These are phyloP conservation scores for Takashimella tepidaria DNA, from an alignment of 1,284 basidiomycete species.

Conservation along the genomic window DNA sequence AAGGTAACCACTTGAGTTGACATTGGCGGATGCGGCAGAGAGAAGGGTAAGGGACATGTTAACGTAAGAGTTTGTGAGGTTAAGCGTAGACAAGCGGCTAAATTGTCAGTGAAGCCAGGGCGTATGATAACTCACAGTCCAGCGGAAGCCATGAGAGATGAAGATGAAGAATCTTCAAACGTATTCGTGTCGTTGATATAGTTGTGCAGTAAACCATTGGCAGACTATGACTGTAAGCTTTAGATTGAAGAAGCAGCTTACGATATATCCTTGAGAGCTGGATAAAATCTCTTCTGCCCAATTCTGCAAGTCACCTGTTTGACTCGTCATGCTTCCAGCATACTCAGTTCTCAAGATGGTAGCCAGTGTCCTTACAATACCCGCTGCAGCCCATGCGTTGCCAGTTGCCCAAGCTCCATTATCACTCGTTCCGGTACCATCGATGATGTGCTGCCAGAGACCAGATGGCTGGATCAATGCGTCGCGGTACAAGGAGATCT, in stretches of 20 bases:
- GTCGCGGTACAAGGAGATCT: constrained; percentile 70
- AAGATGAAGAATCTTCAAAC: constrained; percentile 70
- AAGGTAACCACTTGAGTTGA: constrained; percentile 56
- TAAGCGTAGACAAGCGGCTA: constrained; percentile 45
- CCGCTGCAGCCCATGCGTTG: constrained; percentile 54
- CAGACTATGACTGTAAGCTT: constrained; percentile 47
- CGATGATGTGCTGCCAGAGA: constrained; percentile 47
- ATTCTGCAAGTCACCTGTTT: constrained; percentile 45
- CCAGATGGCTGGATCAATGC: constrained; percentile 32
- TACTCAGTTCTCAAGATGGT: constrained; percentile 48
- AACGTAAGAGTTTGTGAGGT: constrained; percentile 40
- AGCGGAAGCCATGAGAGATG: constrained; percentile 69
- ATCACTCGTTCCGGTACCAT: constrained; percentile 35
- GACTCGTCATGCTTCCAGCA: constrained; percentile 31
- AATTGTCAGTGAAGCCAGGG: constrained; percentile 9
- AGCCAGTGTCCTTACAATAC: constrained; percentile 51
- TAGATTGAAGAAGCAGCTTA: constrained; percentile 12
- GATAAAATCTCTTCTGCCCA: constrained; percentile 52
- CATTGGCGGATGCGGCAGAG: constrained; percentile 29
- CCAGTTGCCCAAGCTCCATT: constrained; percentile 45
- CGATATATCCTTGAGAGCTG: constrained; percentile 41
- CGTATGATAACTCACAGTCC: constrained; percentile 57
- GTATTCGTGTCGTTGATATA: constrained; percentile 61
- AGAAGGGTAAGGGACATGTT: constrained; percentile 32
- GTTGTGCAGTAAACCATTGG: constrained; percentile 63